Evolutionary conservation across 768 basidiomycete species (phyloP), one percentile per base, ranked within the genome.

Genomic region (Podaxis pistillaris): DNA sequence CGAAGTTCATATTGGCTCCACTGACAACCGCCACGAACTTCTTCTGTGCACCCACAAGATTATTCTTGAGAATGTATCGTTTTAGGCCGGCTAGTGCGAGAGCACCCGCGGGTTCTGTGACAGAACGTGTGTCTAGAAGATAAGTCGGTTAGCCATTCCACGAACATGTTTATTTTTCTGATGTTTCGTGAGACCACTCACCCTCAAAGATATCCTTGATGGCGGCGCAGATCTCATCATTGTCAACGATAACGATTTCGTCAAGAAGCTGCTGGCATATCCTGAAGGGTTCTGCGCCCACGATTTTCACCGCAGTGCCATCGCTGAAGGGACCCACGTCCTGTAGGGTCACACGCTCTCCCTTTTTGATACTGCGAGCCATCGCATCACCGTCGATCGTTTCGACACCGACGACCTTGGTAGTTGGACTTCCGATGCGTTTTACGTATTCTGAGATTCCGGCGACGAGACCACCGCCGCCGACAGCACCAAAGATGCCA

Each of bases 121-220:
- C 86, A 9, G 95, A 96, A 38, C 97, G 87, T 0, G 96, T 98
- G 72, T 98, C 97, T 96, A 56, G 17, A 54, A 56, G 53, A 22
- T 37, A 57, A 37, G 33, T 51, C 4, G 58, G 11, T 51, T 58
- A 46, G 61, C 30, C 51, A 58, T 38, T 36, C 17, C 44, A 46
- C 56, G 24, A 19, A 12, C 4, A 22, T 2, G 37, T 9, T 12
- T 28, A 38, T 19, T 22, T 15, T 9, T 11, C 17, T 12, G 19
- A n/a, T 41, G 9, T 15, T 17, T 58, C 19, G 17, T 30, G 28
- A 11, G 12, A 24, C 22, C 6, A 64, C 79, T 63, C 64, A 93
- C 96, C 96, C 79, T 98, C 95, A 70, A 98, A 99, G 33, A 98
- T 90, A 69, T 99, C 97, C 76, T 98, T 98, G 78, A 98, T 98